These are phyloP conservation scores for Linum lewisii DNA, from an alignment of 345 rosid genomes.

Conservation along the genomic window DNA sequence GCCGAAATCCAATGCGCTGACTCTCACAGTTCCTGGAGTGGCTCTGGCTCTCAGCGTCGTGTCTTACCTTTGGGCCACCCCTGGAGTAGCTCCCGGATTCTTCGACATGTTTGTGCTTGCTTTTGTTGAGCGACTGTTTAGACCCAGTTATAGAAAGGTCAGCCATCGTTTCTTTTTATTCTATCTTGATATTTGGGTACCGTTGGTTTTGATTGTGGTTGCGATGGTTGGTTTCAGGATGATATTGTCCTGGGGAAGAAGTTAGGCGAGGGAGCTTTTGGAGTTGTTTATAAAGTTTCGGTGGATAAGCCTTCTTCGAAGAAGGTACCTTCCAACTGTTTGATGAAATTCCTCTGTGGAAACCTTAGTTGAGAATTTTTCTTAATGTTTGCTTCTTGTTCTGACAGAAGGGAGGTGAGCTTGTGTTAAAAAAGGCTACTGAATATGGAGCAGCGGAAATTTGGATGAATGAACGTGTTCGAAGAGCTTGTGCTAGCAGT, in stretches of 20 bases:
- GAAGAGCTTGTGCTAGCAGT: constrained; percentile 91
- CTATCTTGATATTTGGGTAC: neutral
- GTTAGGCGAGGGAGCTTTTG: constrained; percentile 95
- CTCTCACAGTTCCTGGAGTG: constrained; percentile 73
- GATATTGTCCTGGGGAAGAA: constrained; percentile 92
- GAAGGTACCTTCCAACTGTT: constrained; percentile 44
- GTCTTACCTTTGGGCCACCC: constrained; percentile 97
- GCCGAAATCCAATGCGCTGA: constrained; percentile 67
- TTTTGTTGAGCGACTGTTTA: constrained; percentile 71
- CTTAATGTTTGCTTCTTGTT: constrained; percentile 12
- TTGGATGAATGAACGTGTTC: constrained; percentile 97
- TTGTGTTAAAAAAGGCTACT: constrained; percentile 92
- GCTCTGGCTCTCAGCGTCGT: constrained; percentile 65
- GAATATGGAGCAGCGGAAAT: constrained; percentile 94
- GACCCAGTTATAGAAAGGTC: constrained; percentile 73
- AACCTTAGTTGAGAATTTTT: neutral
- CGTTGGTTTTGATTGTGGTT: constrained; percentile 2
- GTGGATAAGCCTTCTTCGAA: constrained; percentile 54
- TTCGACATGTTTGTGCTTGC: constrained; percentile 96
- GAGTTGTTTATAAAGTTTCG: constrained; percentile 73
- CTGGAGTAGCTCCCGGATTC: constrained; percentile 98
- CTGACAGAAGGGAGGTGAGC: constrained; percentile 53
- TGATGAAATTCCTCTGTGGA: constrained; percentile 5
- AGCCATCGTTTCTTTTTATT: neutral
- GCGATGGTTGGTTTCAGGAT: constrained; percentile 40